Base-by-base conservation (phyloP, 768 basidiomycete genomes). In the Auriscalpium orientale region DNA sequence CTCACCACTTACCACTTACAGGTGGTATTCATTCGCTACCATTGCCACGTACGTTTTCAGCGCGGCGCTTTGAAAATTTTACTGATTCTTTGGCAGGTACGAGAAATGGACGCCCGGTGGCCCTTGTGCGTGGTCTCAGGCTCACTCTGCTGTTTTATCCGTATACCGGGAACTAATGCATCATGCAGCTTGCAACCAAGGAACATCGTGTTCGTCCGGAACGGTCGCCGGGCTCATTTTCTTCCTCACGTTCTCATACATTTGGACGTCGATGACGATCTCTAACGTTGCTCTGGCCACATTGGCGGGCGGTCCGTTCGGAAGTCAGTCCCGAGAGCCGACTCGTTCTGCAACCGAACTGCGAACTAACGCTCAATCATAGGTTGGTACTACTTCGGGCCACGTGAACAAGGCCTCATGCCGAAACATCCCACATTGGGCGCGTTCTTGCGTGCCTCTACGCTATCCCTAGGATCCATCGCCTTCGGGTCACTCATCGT, bases 401-500 rank as follows among this genome's bases (percentile, higher is more conserved):
- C 89, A 11, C 76, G 78, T 18, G 78, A 79, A 2, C 71, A 79
- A 56, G 83, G 84, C 12, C 69, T 80, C 54, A 85, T 87, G 85
- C 89, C 88, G 37, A 81, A 79, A 57, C 78, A 87, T 65, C 85
- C 88, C 1, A 89, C 87, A 8, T 64, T 83, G 2, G 76, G 83
- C 46, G 77, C 88, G 0, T 87, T 93, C 61, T 78, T 79, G 20
- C 81, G 90, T 33, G 87, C 88, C 21, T 87, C 85, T 4, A 90
- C 88, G 0, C 69, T 85, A 28, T 91, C 89, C 0, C 77, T 94
- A 35, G 91, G 89, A 8, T 90, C 87, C 2, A 89, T 92, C 59
- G 88, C 89, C 0, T 91, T 94, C 65, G 89, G 89, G 13, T 87
- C 84, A 13, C 72, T 93, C 62, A 87, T 92, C 55, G 90, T 93